These are phyloP conservation scores for Metarhizium rileyi DNA, from an alignment of 2,329 filamentous ascomycete genomes.

Conservation along the genomic window DNA sequence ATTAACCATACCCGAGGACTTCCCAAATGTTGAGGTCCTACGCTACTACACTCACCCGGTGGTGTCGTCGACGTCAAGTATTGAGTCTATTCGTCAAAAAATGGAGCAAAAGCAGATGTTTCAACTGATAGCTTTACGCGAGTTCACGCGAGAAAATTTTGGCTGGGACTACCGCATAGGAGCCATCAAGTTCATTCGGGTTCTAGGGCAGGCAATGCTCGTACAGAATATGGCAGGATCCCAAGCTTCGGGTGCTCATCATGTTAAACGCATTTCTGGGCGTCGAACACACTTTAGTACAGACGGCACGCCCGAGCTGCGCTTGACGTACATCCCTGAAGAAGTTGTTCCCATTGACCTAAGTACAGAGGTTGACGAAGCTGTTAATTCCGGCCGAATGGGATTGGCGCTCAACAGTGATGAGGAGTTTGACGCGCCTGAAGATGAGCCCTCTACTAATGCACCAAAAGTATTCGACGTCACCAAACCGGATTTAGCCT, in stretches of 20 bases:
- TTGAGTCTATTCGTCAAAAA: conserved; percentile 18
- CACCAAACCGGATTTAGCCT: conserved; percentile 42
- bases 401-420: conserved; percentile 56
- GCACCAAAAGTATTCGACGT: conserved; percentile 49
- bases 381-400: conserved; percentile 38
- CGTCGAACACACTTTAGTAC: conserved; percentile 62
- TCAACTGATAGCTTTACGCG: conserved; percentile 46
- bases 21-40: conserved; percentile 70
- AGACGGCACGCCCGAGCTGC: conserved; percentile 66
- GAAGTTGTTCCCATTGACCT: conserved; percentile 72
- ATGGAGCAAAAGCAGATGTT: conserved; percentile 16
- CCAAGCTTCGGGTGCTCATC: conserved; percentile 21
- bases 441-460: conserved; percentile 8
- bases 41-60: conserved; percentile 82
- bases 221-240: conserved; percentile 40
- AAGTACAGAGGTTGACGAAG: conserved; percentile 57
- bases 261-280: conserved; percentile 59
- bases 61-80: conserved; percentile 55
- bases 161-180: conserved; percentile 75
- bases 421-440: conserved; percentile 39
- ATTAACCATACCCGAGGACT: conserved; percentile 66
- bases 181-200: conserved; percentile 74
- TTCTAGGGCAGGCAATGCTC: conserved; percentile 68
- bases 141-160: conserved; percentile 70
- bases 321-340: conserved; percentile 67